Evolutionary conservation across 225 moss, liverwort and hornwort species (phyloP).

Genomic region (Marchantia polymorpha): DNA sequence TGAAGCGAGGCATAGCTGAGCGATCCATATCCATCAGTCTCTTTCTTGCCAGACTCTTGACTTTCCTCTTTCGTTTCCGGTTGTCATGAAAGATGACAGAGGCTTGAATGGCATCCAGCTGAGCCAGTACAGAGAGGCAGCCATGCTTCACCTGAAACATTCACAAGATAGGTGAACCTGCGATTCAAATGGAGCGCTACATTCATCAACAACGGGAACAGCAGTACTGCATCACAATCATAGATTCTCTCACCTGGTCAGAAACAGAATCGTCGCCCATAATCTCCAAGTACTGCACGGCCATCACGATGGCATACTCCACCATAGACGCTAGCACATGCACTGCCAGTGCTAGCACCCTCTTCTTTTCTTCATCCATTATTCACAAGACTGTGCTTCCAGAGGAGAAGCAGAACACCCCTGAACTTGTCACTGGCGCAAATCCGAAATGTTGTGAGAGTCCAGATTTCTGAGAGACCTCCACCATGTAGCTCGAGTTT

Average conservation of each 20-base stretch:
- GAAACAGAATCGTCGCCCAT: conserved; percentile 40
- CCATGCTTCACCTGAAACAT: conserved; percentile 31
- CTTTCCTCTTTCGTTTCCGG: conserved; percentile 27
- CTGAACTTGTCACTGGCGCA: background rate
- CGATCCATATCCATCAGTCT: conserved; percentile 12
- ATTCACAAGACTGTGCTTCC: conserved; percentile 1
- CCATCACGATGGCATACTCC: conserved; percentile 45
- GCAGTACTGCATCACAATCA: background rate
- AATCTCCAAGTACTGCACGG: conserved; percentile 39
- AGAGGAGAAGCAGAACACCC: too few species aligned
- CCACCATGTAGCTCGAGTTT: background rate
- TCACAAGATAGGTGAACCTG: background rate
- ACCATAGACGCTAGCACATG: conserved; percentile 34
- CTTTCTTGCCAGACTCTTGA: conserved; percentile 16
- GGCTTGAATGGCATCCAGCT: conserved; percentile 37
- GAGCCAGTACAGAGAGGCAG: conserved; percentile 30
- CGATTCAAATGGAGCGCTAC: background rate
- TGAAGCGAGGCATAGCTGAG: conserved; percentile 17
- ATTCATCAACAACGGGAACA: background rate
- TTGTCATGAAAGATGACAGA: conserved; percentile 34
- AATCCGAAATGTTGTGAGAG: background rate
- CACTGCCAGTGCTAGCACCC: conserved; percentile 32
- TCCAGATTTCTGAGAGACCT: background rate
- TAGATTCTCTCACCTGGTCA: conserved; percentile 23
- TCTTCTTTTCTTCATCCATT: conserved; percentile 36